Percentiles rank a stretch among this genome's conserved stretches.
Conservation (phyloP, 2,329 filamentous ascomycete genomes). For the Apiospora hydei region DNA sequence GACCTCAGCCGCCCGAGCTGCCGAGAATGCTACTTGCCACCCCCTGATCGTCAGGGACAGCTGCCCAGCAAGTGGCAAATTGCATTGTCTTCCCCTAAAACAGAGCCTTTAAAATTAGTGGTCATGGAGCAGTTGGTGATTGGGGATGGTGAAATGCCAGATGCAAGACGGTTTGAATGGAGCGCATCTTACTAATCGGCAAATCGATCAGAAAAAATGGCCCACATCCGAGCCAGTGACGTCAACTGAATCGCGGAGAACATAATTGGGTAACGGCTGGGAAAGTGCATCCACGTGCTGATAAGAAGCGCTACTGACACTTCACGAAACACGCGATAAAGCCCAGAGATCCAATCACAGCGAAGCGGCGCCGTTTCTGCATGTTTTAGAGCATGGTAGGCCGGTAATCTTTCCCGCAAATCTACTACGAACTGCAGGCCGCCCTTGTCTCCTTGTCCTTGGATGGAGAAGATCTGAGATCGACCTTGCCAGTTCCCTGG, state of each 20-base stretch:
- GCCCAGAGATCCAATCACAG: slow-evolving; percentile 14
- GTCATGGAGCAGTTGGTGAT: slow-evolving; percentile 5
- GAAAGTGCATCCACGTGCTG: slow-evolving; percentile 24
- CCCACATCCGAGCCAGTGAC: background rate
- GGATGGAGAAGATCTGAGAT: slow-evolving; percentile 5
- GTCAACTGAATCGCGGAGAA: background rate
- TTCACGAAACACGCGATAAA: slow-evolving; percentile 26
- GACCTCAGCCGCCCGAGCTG: background rate
- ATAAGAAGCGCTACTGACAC: slow-evolving; percentile 24
- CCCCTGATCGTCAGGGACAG: slow-evolving; percentile 28
- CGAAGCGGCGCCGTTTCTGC: background rate
- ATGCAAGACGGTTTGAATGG: background rate
- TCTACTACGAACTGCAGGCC: background rate
- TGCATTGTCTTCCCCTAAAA: slow-evolving; percentile 9
- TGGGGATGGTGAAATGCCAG: slow-evolving; percentile 2
- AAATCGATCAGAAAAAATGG: background rate
- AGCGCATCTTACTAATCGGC: slow-evolving; percentile 1
- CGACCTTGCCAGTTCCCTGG: slow-evolving; percentile 17
- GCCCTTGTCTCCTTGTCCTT: background rate
- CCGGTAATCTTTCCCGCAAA: slow-evolving; percentile 2
- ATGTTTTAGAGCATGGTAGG: background rate
- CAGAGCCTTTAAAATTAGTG: slow-evolving; percentile 1
- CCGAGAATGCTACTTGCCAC: slow-evolving; percentile 25
- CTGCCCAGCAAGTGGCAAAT: slow-evolving; percentile 27
- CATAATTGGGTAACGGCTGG: background rate